These are phyloP conservation scores for Penicillium sclerotigenum DNA, from an alignment of 2,329 filamentous ascomycete species.

Conservation along the genomic window DNA sequence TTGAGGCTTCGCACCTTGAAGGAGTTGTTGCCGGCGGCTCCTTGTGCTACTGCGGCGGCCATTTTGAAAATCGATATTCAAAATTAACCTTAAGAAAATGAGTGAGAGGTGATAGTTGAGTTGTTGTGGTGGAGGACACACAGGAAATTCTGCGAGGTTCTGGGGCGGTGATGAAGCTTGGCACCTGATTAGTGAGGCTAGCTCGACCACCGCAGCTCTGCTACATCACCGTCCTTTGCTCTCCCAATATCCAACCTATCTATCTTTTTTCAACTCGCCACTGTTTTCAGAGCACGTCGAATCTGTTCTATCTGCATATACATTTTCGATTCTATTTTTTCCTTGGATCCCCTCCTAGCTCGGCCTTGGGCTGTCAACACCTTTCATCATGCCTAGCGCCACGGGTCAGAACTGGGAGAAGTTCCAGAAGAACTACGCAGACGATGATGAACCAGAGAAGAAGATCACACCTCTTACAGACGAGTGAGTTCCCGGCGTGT, in stretches of 20 bases:
- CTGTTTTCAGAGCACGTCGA: background rate
- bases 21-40: slow-evolving; percentile 58
- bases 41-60: slow-evolving; percentile 49
- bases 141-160: slow-evolving; percentile 41
- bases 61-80: slow-evolving; percentile 42
- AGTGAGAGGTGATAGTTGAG: slow-evolving; percentile 21
- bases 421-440: slow-evolving; percentile 94
- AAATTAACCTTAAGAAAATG: slow-evolving; percentile 25
- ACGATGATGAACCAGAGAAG: slow-evolving; percentile 98
- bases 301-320: slow-evolving; percentile 3
- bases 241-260: slow-evolving; percentile 21
- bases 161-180: slow-evolving; percentile 42
- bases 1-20: slow-evolving; percentile 56
- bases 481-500: slow-evolving; percentile 64
- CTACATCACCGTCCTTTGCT: slow-evolving; percentile 25
- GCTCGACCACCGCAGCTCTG: slow-evolving; percentile 37
- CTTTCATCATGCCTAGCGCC: slow-evolving; percentile 76
- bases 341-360: slow-evolving; percentile 9
- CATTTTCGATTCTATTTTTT: slow-evolving; percentile 6
- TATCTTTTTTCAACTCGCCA: slow-evolving; percentile 16
- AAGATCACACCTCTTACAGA: slow-evolving; percentile 97
- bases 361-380: slow-evolving; percentile 28
- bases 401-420: slow-evolving; percentile 97
- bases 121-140: slow-evolving; percentile 27
- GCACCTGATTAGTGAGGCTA: slow-evolving; percentile 39